Evolutionary conservation across 371 early-diverging fungal species (phyloP), one percentile per base, ranked within the genome.

Genomic region (Lichtheimia ramosa): DNA sequence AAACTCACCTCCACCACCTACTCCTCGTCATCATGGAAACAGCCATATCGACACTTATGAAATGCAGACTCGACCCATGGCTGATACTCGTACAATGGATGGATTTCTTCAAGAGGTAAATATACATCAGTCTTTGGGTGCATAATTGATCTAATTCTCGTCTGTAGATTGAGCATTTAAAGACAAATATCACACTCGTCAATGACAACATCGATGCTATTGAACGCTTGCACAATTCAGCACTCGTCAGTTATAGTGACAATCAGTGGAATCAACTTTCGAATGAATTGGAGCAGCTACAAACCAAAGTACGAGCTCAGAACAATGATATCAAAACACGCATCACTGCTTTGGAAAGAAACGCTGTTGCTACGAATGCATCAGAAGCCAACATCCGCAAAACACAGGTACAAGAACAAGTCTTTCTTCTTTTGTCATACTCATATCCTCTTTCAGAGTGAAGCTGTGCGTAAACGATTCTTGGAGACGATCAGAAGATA

Each of bases 401-500:
- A 48, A 59, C 66, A 13, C 78, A 77, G 64, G 74, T 68, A 46
- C 5, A 63, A 28, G 58, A 25, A 51, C 23, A 43, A 8, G n/a
- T n/a, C n/a, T n/a, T n/a, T n/a, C n/a, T n/a, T n/a, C n/a, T n/a
- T n/a, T n/a, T n/a, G n/a, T n/a, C n/a, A n/a, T n/a, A n/a, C n/a
- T n/a, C n/a, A n/a, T n/a, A n/a, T n/a, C n/a, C n/a, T n/a, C 34
- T 5, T 8, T 1, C 34, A 91, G 82, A 86, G 86, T 57, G 85
- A 71, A 6, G 69, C 75, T 10, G 54, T 92, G 53, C 88, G 89
- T 42, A 91, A 92, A 60, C 90, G 88, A 64, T 94, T 95, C 62
- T 65, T 93, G 68, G 89, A 91, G 39, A 82, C 87, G 28, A 90
- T 95, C 77, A 86, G 83, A 54, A 83, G 89, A 34, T 95, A 92